Percentiles rank a stretch among this genome's conserved stretches.
These are phyloP conservation scores for Berberis vulgaris DNA, from an alignment of 164 flowering plant species.

Conservation along the genomic window DNA sequence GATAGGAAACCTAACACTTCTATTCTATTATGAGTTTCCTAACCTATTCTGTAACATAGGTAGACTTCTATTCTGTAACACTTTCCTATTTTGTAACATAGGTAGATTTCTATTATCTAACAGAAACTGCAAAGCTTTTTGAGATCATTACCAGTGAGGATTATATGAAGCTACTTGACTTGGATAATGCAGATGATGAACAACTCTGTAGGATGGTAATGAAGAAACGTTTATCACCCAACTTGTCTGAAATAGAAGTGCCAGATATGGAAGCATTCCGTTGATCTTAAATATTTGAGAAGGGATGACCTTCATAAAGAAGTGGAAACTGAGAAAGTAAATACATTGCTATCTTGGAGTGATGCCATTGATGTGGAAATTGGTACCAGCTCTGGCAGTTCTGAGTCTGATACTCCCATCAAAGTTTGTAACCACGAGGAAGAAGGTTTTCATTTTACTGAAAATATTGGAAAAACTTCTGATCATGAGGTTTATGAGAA, in stretches of 20 bases:
- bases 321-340: conserved; percentile 12
- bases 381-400: conserved; percentile 13
- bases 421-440: not conserved
- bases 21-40: no score
- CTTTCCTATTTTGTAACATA: no score
- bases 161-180: conserved; percentile 62
- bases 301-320: conserved; percentile 1
- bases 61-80: no score
- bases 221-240: conserved; percentile 61
- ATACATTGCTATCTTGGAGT: conserved; percentile 11
- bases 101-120: no score
- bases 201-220: conserved; percentile 38
- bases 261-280: conserved; percentile 8
- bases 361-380: conserved; percentile 30
- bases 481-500: conserved; percentile 6
- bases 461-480: conserved; percentile 8
- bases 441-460: conserved; percentile 6
- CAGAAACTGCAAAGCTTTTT: conserved; percentile 12
- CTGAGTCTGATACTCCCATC: conserved; percentile 1
- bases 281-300: not conserved
- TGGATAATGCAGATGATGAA: conserved; percentile 66
- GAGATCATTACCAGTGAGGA: conserved; percentile 24
- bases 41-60: no score
- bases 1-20: no score
- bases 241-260: conserved; percentile 43